phyloP scores from a whole-genome alignment of 768 basidiomycete genomes.

The Filobasidium wieringae region DNA sequence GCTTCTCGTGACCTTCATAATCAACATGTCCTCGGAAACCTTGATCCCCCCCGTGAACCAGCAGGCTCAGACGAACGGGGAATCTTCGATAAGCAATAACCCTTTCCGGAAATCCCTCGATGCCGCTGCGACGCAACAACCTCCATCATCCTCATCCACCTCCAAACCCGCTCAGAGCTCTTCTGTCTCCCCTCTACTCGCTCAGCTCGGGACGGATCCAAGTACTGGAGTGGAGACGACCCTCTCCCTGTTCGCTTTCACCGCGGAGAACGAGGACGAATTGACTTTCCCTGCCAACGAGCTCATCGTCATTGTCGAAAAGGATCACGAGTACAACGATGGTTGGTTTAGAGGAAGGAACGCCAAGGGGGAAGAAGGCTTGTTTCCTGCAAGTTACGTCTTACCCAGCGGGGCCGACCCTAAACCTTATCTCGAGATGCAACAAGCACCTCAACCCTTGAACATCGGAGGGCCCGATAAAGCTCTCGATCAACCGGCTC shows the following conservation, averaged over 20 bases:
- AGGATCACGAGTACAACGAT: conserved; percentile 82
- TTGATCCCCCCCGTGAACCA: background rate
- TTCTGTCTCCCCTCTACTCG: background rate
- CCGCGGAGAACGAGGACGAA: conserved; percentile 89
- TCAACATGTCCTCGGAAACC: background rate
- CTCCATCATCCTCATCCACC: background rate
- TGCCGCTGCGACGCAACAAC: background rate
- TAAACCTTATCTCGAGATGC: conserved; percentile 13
- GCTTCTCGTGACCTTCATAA: too few species aligned
- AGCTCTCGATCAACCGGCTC: background rate
- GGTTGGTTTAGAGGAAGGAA: conserved; percentile 92
- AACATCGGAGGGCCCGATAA: background rate
- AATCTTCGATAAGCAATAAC: background rate
- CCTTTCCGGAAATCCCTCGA: background rate
- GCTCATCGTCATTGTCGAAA: conserved; percentile 77
- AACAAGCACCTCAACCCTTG: background rate
- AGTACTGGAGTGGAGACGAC: background rate
- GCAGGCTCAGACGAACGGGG: background rate
- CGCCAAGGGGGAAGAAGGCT: conserved; percentile 62
- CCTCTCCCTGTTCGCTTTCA: conserved; percentile 9
- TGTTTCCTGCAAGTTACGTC: conserved; percentile 65
- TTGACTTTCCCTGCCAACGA: conserved; percentile 74
- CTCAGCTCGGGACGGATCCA: background rate
- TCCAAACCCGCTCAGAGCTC: background rate
- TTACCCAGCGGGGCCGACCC: conserved; percentile 10